Base-by-base conservation (phyloP, 352 stramenopile genomes). In the Phytophthora boehmeriae region DNA sequence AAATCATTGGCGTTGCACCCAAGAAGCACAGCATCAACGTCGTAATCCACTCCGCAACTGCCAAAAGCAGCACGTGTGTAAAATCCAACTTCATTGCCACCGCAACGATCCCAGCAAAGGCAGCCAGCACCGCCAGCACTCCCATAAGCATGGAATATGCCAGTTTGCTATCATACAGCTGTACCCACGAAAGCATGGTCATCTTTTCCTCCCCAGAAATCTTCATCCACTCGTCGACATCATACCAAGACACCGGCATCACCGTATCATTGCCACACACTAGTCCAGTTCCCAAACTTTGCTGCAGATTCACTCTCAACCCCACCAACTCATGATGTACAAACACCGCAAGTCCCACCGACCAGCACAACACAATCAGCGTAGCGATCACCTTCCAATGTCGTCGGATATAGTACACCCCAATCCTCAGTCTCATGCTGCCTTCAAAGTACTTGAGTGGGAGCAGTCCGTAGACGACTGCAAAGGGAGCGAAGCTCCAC, bases 41-140 rank as follows among this genome's bases (percentile, higher is more conserved):
- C 43, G 81, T 78, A 5, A 88, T 53, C 65, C 79, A 91, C 41
- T 89, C 63, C 1, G 80, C 63, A 4, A 77, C 56, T 28, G 75
- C 78, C 43, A 84, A 68, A 46, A 87, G 45, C 8, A 92, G 30
- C 25, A 90, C 83, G 28, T 94, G 85, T 2, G 75, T 78, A 52
- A 94, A 94, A 51, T 92, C 82, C 22, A 94, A 66, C 57, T 92
- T 91, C 63, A 94, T 71, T 1, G 83, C 75, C 8, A 92, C 71
- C n/a, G 77, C 75, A 6, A 94, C 66, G 46, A 94, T 89, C 17
- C 84, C 75, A 27, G 80, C 63, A 46, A 89, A 76, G 0, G 86
- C 73, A 0, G 75, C 73, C 2, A 90, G 44, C 16, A 88, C 65
- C 2, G 83, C 81, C n/a, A 93, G 50, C 3, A 90, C 66, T 0